Base-by-base conservation (phyloP, 2,329 filamentous ascomycete genomes). In the Daldinia eschscholtzii region DNA sequence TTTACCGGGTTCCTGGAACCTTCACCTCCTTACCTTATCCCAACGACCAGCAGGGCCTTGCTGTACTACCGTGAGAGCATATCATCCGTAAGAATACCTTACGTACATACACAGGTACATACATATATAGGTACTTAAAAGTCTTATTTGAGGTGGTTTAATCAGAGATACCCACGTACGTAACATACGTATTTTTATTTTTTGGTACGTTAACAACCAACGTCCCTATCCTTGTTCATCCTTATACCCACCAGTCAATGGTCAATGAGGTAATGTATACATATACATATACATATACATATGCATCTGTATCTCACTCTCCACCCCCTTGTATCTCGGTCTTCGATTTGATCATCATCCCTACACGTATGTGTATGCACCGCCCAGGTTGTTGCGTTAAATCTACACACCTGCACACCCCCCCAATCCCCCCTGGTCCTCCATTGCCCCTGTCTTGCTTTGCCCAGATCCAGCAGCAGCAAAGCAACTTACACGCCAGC, bases 1-100 rank as follows among this genome's bases (percentile, higher is more conserved):
- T 62, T 64, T 68, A 71, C 68, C 68, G 60, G 68, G 68, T 71
- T 71, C 59, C 68, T 71, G 68, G 68, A 64, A 71, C 65, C 65
- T 58, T 57, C 60, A 56, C 37, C 48, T 57, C 62, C 50, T 57
- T 62, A 71, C 68, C 65, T 71, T 68, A 71, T 68, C 68, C 68
- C 23, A 62, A 71, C 68, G 68, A 70, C 68, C 59, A 61, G 57
- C 58, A 67, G 42, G 61, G 50, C 35, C 35, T 41, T 64, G 39
- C 26, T 46, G 62, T 70, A 58, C 55, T 18, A 68, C 58, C 23
- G 46, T 28, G 15, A 30, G 26, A 6, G n/a, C 15, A 46, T 26
- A 13, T 20, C 6, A 39, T 23, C 23, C 33, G 4, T 39, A 6
- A 42, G 10, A 35, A 35, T 35, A 35, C 10, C 13, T 39, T 39